These are phyloP conservation scores for Alternaria sp. DNA, from an alignment of 2,329 filamentous ascomycete genomes.

Conservation along the genomic window DNA sequence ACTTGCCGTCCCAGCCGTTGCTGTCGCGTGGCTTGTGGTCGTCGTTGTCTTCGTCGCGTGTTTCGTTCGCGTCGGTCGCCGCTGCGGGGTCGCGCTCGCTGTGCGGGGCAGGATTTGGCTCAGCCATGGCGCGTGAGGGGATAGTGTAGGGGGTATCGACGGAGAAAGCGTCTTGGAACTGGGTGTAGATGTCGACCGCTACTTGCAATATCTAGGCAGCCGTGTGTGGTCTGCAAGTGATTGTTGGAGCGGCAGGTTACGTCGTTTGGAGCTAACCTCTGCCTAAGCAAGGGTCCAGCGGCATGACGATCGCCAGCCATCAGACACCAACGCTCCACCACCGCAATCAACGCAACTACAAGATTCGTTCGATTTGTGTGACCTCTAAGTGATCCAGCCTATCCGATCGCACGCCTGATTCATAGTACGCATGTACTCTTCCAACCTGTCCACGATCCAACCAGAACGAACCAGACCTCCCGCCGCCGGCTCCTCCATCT, in stretches of 20 bases:
- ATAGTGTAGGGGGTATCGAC: background rate
- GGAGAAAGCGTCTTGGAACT: background rate
- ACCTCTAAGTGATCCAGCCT: background rate
- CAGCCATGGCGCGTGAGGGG: conserved; percentile 25
- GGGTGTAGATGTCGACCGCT: background rate
- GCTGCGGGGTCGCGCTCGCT: conserved; percentile 35
- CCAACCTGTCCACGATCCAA: conserved; percentile 1
- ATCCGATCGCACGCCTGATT: background rate
- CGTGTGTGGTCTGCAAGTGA: conserved; percentile 2
- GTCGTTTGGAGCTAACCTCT: conserved; percentile 21
- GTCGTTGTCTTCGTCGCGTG: conserved; percentile 30
- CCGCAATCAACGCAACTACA: background rate
- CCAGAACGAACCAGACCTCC: background rate
- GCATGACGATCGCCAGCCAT: conserved; percentile 15
- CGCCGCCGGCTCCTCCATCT: background rate
- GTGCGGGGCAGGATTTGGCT: conserved; percentile 37
- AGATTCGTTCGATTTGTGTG: background rate
- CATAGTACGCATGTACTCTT: background rate
- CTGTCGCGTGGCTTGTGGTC: conserved; percentile 46
- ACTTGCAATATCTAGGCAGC: background rate
- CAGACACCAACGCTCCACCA: conserved; percentile 1
- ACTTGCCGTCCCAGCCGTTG: conserved; percentile 82
- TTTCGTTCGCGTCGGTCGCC: conserved; percentile 18
- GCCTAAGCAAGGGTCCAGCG: conserved; percentile 21
- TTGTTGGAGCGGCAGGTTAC: conserved; percentile 21